Conservation (phyloP, 768 basidiomycete genomes). For the Lactifluus piperatus region DNA sequence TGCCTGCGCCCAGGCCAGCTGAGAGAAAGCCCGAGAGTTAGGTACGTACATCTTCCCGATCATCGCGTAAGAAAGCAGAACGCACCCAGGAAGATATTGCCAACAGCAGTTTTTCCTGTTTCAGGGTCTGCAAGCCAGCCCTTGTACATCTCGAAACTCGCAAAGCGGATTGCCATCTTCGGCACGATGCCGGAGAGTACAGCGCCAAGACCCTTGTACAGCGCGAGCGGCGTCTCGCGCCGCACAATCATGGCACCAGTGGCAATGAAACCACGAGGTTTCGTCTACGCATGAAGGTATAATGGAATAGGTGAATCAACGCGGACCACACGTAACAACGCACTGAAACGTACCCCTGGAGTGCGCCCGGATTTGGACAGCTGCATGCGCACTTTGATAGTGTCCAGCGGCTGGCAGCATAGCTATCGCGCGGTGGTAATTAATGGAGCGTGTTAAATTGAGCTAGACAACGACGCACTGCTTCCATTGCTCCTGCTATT, state of each 20-base stretch:
- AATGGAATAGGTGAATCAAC: neutral
- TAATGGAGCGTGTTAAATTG: neutral
- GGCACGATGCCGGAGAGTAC: slow-evolving; percentile 96
- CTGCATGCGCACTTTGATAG: slow-evolving; percentile 99
- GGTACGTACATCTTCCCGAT: neutral
- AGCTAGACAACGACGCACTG: slow-evolving; percentile 45
- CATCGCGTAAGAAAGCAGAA: slow-evolving; percentile 2
- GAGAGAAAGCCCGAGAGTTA: slow-evolving; percentile 1
- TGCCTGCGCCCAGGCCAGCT: slow-evolving; percentile 94
- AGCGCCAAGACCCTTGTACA: slow-evolving; percentile 98
- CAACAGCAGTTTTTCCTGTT: slow-evolving; percentile 73
- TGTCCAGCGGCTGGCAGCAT: slow-evolving; percentile 89
- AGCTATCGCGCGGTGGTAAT: slow-evolving; percentile 35
- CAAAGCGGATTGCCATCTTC: slow-evolving; percentile 99
- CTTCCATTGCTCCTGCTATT: slow-evolving; percentile 88
- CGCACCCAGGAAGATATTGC: slow-evolving; percentile 81
- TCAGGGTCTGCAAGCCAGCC: slow-evolving; percentile 61
- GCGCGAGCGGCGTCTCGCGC: slow-evolving; percentile 89
- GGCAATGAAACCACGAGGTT: slow-evolving; percentile 84
- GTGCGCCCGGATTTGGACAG: slow-evolving; percentile 70
- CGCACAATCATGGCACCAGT: slow-evolving; percentile 83
- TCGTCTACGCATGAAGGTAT: slow-evolving; percentile 49
- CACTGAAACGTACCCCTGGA: slow-evolving; percentile 66
- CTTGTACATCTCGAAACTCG: slow-evolving; percentile 95
- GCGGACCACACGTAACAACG: neutral